Conservation (phyloP, 495 filamentous ascomycete species). For the Hypomontagnella monticulosa region DNA sequence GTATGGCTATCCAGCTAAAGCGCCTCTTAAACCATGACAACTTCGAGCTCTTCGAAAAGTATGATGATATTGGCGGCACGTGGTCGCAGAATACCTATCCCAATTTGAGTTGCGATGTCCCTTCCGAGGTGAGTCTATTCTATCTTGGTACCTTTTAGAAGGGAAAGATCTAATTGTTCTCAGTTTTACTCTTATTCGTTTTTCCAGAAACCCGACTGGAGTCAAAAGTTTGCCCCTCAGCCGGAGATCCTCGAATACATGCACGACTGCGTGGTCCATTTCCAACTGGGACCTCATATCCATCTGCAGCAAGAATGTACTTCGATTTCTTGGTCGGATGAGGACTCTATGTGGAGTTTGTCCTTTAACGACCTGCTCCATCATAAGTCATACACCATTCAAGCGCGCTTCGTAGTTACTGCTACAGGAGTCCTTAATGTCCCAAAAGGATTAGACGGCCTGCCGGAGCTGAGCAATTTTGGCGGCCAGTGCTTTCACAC, state of each 20-base stretch:
- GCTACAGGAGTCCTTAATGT: not conserved
- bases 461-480: not conserved
- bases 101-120: slow-evolving; percentile 1
- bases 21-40: not conserved
- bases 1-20: not conserved
- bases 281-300: not conserved
- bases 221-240: not conserved
- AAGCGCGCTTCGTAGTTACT: not conserved
- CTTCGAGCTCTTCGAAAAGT: not conserved
- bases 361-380: not conserved
- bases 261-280: not conserved
- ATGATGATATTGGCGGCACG: not conserved
- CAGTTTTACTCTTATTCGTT: too few relatives aligned
- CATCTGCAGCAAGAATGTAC: not conserved
- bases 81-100: not conserved
- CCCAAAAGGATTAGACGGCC: not conserved
- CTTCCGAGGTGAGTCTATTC: not conserved
- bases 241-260: not conserved
- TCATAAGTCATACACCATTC: not conserved
- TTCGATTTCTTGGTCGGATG: not conserved
- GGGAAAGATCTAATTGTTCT: too few relatives aligned
- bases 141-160: too few relatives aligned
- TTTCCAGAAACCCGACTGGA: not conserved
- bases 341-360: not conserved
- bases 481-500: not conserved